Evolutionary conservation across 2,329 filamentous ascomycete species (phyloP).

Genomic region (Colletotrichum shisoi): DNA sequence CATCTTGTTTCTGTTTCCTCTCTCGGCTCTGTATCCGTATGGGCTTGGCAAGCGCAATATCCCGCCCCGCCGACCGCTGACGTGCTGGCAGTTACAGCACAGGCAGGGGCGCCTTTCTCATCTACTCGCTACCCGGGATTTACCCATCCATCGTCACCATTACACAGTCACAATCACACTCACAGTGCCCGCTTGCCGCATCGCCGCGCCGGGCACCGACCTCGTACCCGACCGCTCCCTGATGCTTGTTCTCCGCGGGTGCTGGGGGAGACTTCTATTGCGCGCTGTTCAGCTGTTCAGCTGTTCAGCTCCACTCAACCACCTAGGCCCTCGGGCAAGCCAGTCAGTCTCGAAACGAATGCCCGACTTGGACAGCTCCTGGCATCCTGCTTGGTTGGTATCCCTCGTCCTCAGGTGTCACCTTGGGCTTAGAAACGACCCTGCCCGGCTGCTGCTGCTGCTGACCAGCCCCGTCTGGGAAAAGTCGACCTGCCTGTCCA

Average conservation of each 20-base stretch:
- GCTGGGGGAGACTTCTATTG: not conserved
- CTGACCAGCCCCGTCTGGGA: conserved; percentile 16
- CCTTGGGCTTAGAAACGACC: not conserved
- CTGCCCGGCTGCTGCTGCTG: not conserved
- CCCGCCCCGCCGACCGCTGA: not conserved
- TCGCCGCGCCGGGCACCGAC: conserved; percentile 1
- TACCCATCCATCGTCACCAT: conserved; percentile 1
- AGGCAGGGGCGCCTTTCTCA: no score
- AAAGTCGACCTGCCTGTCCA: conserved; percentile 25
- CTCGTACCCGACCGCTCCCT: conserved; percentile 3
- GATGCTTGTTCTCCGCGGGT: conserved; percentile 20
- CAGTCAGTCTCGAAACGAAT: not conserved
- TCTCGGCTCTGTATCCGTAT: not conserved
- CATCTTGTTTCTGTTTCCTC: not conserved
- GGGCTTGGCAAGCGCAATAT: conserved; percentile 19
- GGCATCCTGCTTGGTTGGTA: not conserved
- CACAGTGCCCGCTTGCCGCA: conserved; percentile 17
- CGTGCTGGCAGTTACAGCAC: not conserved
- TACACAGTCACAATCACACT: conserved; percentile 16
- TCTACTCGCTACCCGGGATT: no score
- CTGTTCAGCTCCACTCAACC: conserved; percentile 2
- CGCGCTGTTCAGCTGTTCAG: conserved; percentile 1
- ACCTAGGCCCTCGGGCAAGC: conserved; percentile 3
- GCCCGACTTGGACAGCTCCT: not conserved
- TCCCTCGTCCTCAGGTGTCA: conserved; percentile 14